These are phyloP conservation scores for Fraxinus nigra DNA, from an alignment of 305 asterid species.

Conservation along the genomic window DNA sequence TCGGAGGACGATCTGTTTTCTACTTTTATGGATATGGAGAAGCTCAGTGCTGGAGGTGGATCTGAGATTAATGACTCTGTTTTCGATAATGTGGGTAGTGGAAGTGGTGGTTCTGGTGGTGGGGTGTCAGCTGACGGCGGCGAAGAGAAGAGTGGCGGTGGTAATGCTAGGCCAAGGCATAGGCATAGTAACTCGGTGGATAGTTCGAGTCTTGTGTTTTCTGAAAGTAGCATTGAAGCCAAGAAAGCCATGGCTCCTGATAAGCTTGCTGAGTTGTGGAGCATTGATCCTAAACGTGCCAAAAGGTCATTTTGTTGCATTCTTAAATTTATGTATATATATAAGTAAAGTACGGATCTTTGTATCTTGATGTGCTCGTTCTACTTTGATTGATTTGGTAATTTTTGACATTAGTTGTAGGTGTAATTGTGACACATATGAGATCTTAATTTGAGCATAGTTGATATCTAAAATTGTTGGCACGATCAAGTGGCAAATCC, in stretches of 20 bases:
- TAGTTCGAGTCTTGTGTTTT: constrained; percentile 53
- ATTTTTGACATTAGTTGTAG: background rate
- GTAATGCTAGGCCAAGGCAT: constrained; percentile 47
- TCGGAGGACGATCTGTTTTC: constrained; percentile 87
- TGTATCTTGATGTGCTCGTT: background rate
- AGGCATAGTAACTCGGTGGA: constrained; percentile 79
- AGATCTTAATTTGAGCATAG: background rate
- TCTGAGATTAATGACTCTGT: constrained; percentile 30
- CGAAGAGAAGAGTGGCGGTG: constrained; percentile 24
- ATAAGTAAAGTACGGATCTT: background rate
- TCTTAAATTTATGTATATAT: background rate
- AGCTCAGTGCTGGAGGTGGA: constrained; percentile 45
- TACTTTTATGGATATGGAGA: constrained; percentile 79
- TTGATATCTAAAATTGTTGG: background rate
- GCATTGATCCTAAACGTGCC: constrained; percentile 84
- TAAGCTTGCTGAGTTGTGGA: constrained; percentile 88
- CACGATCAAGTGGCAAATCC: background rate
- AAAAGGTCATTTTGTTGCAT: constrained; percentile 51
- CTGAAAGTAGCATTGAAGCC: constrained; percentile 66
- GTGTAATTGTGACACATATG: background rate
- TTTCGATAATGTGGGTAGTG: constrained; percentile 43
- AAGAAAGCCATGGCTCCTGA: constrained; percentile 95
- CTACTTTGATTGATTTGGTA: background rate
- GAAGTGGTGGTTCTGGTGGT: constrained; percentile 11
- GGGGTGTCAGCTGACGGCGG: constrained; percentile 13